phyloP scores from a whole-genome alignment of 441 rosid species.

The Corymbia citriodora region DNA sequence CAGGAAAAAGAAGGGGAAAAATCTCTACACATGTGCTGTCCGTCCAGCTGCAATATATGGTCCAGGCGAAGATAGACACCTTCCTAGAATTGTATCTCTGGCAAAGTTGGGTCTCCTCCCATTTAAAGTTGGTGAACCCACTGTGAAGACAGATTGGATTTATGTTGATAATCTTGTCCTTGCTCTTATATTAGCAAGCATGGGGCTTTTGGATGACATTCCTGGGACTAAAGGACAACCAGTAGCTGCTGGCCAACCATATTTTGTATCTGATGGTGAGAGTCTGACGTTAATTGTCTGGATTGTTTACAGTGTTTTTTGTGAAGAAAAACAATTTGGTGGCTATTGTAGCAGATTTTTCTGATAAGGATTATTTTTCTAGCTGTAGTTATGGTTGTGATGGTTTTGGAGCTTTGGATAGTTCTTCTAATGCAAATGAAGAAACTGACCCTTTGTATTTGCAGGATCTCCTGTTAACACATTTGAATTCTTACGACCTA shows the following conservation, averaged over 20 bases:
- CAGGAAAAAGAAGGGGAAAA: conserved; percentile 46
- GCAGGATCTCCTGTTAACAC: conserved; percentile 83
- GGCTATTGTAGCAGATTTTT: not conserved
- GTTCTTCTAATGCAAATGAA: not conserved
- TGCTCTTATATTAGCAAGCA: conserved; percentile 75
- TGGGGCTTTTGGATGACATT: conserved; percentile 89
- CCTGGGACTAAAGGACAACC: conserved; percentile 59
- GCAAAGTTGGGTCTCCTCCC: conserved; percentile 64
- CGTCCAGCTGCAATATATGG: conserved; percentile 98
- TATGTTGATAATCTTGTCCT: conserved; percentile 85
- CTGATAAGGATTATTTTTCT: not conserved
- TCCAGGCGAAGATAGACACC: conserved; percentile 92
- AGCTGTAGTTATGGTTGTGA: not conserved
- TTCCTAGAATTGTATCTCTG: conserved; percentile 74
- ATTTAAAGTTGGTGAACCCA: conserved; percentile 65
- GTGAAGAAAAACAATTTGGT: not conserved
- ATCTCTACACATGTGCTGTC: conserved; percentile 70
- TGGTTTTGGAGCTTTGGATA: not conserved
- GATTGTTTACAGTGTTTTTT: not conserved
- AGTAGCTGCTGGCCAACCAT: conserved; percentile 89
- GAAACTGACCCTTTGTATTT: not conserved
- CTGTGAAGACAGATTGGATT: conserved; percentile 83
- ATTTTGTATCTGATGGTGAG: conserved; percentile 90
- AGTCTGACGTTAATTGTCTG: not conserved
- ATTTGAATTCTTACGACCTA: conserved; percentile 72